Conservation (phyloP, 2,329 filamentous ascomycete species). For the Colletotrichum phormii region DNA sequence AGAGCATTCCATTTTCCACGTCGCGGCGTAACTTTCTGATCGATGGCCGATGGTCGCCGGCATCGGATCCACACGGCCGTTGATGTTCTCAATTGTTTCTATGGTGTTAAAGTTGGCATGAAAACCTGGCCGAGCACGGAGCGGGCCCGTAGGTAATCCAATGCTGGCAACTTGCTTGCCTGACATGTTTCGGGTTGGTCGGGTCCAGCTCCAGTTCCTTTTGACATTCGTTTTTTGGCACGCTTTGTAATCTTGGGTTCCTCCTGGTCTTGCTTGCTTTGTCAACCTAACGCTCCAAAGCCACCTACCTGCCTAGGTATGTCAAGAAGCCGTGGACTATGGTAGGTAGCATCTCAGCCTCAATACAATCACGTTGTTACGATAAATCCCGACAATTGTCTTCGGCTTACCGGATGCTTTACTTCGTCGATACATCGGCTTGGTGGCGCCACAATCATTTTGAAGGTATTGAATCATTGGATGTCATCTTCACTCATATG, state of each 20-base stretch:
- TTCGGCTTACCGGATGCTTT: background rate
- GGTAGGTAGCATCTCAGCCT: too few species aligned
- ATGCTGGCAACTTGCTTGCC: background rate
- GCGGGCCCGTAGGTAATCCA: background rate
- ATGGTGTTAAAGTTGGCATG: background rate
- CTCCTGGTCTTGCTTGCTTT: background rate
- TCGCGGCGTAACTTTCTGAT: background rate
- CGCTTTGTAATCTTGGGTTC: background rate
- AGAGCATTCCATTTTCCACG: background rate
- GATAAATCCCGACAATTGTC: background rate
- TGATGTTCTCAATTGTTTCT: background rate
- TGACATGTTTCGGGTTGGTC: background rate
- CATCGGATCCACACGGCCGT: background rate
- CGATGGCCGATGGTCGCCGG: background rate
- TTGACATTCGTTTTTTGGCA: background rate
- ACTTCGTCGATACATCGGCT: background rate
- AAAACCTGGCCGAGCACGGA: background rate
- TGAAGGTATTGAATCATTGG: background rate
- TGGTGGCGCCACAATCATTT: background rate
- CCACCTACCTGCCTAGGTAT: too few species aligned
- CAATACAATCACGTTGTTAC: background rate
- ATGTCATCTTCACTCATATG: background rate
- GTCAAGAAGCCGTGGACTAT: too few species aligned
- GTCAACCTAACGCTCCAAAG: background rate
- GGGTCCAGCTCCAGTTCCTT: background rate